Evolutionary conservation across 345 rosid species (phyloP), one percentile per base, ranked within the genome.

Genomic region (Pseudoturritis turrita): DNA sequence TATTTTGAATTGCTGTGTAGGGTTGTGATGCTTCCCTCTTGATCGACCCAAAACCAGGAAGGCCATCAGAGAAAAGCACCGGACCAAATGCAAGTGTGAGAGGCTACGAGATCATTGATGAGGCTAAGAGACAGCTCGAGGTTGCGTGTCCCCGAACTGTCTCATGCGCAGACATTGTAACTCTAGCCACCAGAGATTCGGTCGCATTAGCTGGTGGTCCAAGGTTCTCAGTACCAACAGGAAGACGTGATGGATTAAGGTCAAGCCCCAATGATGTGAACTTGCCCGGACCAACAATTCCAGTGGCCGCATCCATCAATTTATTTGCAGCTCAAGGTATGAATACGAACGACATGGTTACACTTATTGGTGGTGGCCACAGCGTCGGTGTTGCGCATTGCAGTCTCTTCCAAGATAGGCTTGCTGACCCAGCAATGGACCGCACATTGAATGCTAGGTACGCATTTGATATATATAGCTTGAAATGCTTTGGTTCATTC

Each of bases 371-470:
- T 47, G 96, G 96, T 36, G 94, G 81, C 6, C 96, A 91, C 65
- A 80, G 93, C 0, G 88, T 89, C 17, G 96, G 92, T 14, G 75
- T 82, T 43, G 80, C 82, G 0, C 96, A 85, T 33, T 92, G 96
- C 44, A 76, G 81, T 60, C 82, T 86, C 71, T 83, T 92, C 59
- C 29, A 40, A 0, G 89, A 84, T 57, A 75, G 97, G 17, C 77
- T 86, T 14, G 46, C 75, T 0, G 90, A 83, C 59, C 85, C 85
- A 0, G 43, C 84, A 0, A 88, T 88, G 94, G 90, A 86, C 60
- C 70, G 77, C n/a, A 5, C 68, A 9, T 64, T 86, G 35, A 82
- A 70, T 6, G 61, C 79, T 5, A 79, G 71, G 71, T 66, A 51
- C 15, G 59, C 53, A 14, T n/a, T 12, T 31, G 5, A 28, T 51